Evolutionary conservation across 495 filamentous ascomycete species (phyloP).

Genomic region (Cudoniella acicularis): DNA sequence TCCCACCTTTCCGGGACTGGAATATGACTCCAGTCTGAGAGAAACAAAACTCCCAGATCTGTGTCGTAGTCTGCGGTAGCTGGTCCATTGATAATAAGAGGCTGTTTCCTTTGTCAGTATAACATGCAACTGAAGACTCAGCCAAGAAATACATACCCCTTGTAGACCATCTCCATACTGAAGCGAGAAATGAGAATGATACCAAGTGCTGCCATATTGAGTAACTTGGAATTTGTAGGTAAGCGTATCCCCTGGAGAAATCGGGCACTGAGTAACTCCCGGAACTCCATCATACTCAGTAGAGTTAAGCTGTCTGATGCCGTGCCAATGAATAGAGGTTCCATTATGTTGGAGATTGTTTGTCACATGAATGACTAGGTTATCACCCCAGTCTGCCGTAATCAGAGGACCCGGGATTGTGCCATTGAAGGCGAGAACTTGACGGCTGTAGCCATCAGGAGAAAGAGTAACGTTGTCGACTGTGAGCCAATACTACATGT

Average conservation of each 20-base stretch:
- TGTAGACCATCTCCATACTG: constrained; percentile 50
- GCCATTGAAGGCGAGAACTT: constrained; percentile 41
- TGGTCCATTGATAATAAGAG: constrained; percentile 40
- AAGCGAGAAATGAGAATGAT: constrained; percentile 56
- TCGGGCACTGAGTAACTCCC: constrained; percentile 45
- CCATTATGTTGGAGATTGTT: constrained; percentile 39
- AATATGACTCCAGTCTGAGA: constrained; percentile 47
- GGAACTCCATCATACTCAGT: constrained; percentile 37
- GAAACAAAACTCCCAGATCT: constrained; percentile 44
- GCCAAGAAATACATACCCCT: constrained; percentile 33
- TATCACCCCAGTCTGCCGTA: constrained; percentile 35
- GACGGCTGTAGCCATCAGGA: constrained; percentile 44
- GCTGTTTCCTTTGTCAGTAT: not conserved
- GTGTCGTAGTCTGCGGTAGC: constrained; percentile 37
- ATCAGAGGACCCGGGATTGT: constrained; percentile 41
- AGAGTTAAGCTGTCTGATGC: constrained; percentile 31
- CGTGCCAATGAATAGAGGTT: constrained; percentile 49
- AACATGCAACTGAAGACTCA: constrained; percentile 38
- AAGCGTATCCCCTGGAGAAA: constrained; percentile 38
- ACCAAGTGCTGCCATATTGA: constrained; percentile 60
- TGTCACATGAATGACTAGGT: constrained; percentile 48
- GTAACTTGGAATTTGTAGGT: constrained; percentile 50
- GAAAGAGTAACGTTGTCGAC: constrained; percentile 40
- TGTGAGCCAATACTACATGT: constrained; percentile 36
- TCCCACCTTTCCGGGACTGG: constrained; percentile 35